These are phyloP conservation scores for Endocalyx cinctus DNA, from an alignment of 2,329 filamentous ascomycete species.

Conservation along the genomic window DNA sequence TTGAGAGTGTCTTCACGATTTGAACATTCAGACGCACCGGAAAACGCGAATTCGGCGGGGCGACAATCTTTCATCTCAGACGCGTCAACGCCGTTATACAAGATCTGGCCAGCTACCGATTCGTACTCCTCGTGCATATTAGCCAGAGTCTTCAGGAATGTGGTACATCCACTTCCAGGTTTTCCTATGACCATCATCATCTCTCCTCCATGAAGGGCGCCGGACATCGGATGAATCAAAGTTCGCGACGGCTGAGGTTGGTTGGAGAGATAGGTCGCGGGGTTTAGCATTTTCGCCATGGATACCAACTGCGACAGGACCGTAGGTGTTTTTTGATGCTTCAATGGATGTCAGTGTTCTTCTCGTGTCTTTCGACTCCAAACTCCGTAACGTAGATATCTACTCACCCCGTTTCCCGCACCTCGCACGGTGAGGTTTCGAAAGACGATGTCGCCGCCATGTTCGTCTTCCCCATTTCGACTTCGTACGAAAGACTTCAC, in stretches of 20 bases:
- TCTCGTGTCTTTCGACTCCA: constrained; percentile 22
- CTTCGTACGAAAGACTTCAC: constrained; percentile 2
- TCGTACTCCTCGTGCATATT: constrained; percentile 14
- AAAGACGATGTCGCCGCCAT: constrained; percentile 48
- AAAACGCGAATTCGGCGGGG: too few species aligned
- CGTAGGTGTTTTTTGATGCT: constrained; percentile 28
- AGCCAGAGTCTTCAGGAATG: constrained; percentile 17
- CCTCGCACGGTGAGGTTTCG: constrained; percentile 67
- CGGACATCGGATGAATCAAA: constrained; percentile 2
- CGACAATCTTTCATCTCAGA: constrained; percentile 5
- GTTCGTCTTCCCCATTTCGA: background rate
- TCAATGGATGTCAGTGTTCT: constrained; percentile 17
- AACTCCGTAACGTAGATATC: constrained; percentile 36
- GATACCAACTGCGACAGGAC: constrained; percentile 28
- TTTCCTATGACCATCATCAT: constrained; percentile 18
- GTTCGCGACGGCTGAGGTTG: constrained; percentile 2
- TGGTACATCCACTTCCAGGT: constrained; percentile 19
- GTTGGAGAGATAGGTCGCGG: constrained; percentile 3
- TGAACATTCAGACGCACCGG: too few species aligned
- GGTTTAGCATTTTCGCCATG: constrained; percentile 32
- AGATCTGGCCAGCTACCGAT: constrained; percentile 5
- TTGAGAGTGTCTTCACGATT: too few species aligned
- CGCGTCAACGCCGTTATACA: constrained; percentile 10
- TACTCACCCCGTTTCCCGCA: constrained; percentile 58
- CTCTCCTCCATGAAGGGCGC: constrained; percentile 12